phyloP scores from a whole-genome alignment of 768 basidiomycete species.

The Calocera cornea region DNA sequence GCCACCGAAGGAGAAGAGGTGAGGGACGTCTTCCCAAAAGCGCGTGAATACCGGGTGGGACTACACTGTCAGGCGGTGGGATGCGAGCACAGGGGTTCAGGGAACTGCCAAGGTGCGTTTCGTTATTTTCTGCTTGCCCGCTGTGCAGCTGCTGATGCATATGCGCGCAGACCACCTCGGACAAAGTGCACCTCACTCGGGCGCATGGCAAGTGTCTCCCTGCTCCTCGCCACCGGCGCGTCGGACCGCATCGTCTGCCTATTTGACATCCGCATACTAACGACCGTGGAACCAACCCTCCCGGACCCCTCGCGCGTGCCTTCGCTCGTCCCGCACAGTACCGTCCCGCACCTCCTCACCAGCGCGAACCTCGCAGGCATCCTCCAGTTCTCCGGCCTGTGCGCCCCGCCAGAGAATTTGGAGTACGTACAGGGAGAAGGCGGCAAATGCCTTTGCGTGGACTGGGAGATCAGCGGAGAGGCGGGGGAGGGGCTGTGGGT shows the following conservation, averaged over 20 bases:
- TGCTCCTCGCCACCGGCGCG: neutral
- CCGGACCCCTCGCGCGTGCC: conserved; percentile 26
- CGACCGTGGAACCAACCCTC: conserved; percentile 28
- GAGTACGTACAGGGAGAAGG: conserved; percentile 25
- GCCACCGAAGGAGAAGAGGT: conserved; percentile 30
- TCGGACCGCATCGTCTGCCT: neutral
- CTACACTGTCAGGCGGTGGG: conserved; percentile 82
- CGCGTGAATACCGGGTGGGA: conserved; percentile 72
- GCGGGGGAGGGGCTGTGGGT: conserved; percentile 30
- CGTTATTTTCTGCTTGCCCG: neutral
- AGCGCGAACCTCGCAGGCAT: conserved; percentile 27
- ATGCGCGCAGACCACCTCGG: neutral
- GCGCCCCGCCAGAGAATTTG: conserved; percentile 28
- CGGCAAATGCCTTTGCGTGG: conserved; percentile 16
- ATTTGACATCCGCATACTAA: conserved; percentile 17
- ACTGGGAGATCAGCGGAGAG: conserved; percentile 21
- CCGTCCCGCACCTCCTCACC: conserved; percentile 25
- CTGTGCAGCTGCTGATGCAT: neutral
- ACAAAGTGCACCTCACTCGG: neutral
- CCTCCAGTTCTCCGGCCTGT: conserved; percentile 31
- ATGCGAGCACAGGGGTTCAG: conserved; percentile 49
- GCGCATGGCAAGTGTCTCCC: neutral
- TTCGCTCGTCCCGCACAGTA: conserved; percentile 27
- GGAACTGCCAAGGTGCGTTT: conserved; percentile 24
- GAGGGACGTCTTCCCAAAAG: conserved; percentile 24